Percentiles rank a stretch among this genome's conserved stretches.
These are phyloP conservation scores for Periconia sp. DNA, from an alignment of 2,329 filamentous ascomycete genomes.

Conservation along the genomic window DNA sequence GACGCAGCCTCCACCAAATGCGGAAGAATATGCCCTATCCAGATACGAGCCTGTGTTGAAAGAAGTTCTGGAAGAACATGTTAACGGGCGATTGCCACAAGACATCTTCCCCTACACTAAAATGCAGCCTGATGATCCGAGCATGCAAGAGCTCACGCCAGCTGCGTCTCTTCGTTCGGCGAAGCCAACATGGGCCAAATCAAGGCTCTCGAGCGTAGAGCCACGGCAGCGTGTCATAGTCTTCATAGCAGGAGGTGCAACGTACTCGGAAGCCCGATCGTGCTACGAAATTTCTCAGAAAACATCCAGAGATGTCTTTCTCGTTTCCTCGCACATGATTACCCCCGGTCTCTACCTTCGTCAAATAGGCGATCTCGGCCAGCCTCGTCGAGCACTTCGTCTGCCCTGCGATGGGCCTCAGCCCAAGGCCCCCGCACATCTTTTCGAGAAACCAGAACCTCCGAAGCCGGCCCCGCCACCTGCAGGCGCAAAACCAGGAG, in stretches of 20 bases:
- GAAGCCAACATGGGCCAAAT: slow-evolving; percentile 94
- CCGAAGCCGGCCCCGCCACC: slow-evolving; percentile 61
- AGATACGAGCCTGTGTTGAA: slow-evolving; percentile 85
- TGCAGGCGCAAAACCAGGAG: slow-evolving; percentile 47
- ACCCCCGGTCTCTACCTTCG: slow-evolving; percentile 82
- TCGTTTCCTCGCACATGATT: slow-evolving; percentile 91
- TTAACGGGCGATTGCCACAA: slow-evolving; percentile 49
- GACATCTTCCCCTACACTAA: slow-evolving; percentile 57
- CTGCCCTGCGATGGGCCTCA: slow-evolving; percentile 82
- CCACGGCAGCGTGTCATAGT: slow-evolving; percentile 90
- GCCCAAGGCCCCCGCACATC: slow-evolving; percentile 81
- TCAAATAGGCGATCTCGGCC: slow-evolving; percentile 80
- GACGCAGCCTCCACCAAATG: slow-evolving; percentile 55
- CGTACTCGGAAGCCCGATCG: slow-evolving; percentile 84
- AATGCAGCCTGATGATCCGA: slow-evolving; percentile 65
- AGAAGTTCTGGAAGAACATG: slow-evolving; percentile 77
- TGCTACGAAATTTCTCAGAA: slow-evolving; percentile 85
- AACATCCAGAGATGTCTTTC: slow-evolving; percentile 80
- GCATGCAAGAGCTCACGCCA: slow-evolving; percentile 60
- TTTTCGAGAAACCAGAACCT: slow-evolving; percentile 75
- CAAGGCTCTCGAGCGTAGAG: slow-evolving; percentile 74
- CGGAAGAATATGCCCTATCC: slow-evolving; percentile 82
- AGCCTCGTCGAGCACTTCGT: slow-evolving; percentile 75
- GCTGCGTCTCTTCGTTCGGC: slow-evolving; percentile 80
- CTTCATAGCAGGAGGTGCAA: slow-evolving; percentile 94